phyloP scores from a whole-genome alignment of 306 rosid species.

The Glycine tomentella region DNA sequence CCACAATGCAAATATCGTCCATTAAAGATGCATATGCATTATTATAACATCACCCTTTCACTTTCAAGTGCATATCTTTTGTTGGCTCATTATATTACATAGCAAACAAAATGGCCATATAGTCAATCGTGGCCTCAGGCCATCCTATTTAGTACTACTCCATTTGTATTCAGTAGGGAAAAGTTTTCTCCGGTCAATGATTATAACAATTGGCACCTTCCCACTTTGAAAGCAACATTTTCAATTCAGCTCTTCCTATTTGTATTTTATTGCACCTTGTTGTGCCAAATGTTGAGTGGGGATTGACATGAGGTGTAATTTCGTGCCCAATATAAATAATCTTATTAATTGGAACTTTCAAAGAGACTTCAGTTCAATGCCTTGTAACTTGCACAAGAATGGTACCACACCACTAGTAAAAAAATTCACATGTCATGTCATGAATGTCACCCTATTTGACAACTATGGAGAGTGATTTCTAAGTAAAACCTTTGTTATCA shows the following conservation, averaged over 20 bases:
- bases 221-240: neutral
- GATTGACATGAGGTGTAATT: conserved; percentile 29
- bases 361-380: conserved; percentile 31
- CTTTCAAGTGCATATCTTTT: conserved; percentile 23
- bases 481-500: conserved; percentile 37
- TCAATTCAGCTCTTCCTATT: neutral
- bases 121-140: conserved; percentile 37
- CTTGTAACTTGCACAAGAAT: conserved; percentile 40
- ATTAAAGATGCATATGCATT: conserved; percentile 23
- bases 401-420: conserved; percentile 4
- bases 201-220: conserved; percentile 22
- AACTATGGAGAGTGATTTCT: conserved; percentile 40
- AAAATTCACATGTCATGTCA: conserved; percentile 42
- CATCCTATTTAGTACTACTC: neutral
- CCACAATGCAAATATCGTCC: neutral
- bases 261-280: conserved; percentile 5
- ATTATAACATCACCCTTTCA: conserved; percentile 22
- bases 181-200: neutral
- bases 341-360: conserved; percentile 38
- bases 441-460: conserved; percentile 36
- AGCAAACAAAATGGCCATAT: conserved; percentile 4
- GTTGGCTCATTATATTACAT: conserved; percentile 10
- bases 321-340: conserved; percentile 29
- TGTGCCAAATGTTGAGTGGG: conserved; percentile 47
- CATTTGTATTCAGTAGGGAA: conserved; percentile 4